Percentiles rank a stretch among this genome's conserved stretches.
These are phyloP conservation scores for Myxozyma monticola DNA, from an alignment of 805 yeast genomes.

Conservation along the genomic window DNA sequence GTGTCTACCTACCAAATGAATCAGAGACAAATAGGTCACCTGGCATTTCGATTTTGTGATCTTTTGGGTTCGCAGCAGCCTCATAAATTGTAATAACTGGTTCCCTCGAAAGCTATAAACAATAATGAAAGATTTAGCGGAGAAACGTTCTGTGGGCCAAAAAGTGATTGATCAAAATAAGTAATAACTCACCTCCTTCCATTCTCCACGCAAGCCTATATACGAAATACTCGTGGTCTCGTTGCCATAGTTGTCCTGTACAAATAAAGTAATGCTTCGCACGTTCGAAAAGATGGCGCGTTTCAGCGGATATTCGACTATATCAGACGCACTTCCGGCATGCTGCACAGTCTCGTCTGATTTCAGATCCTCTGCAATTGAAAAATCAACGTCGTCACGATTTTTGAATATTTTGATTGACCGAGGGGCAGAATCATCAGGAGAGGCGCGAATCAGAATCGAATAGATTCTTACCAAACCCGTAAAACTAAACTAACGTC, in stretches of 20 bases:
- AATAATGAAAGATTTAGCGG: not conserved
- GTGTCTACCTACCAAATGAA: no score
- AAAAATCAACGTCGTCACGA: constrained; percentile 69
- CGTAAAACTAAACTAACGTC: constrained; percentile 49
- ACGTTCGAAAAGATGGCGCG: constrained; percentile 72
- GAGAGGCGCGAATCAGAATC: constrained; percentile 64
- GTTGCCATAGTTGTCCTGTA: constrained; percentile 64
- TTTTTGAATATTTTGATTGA: constrained; percentile 73
- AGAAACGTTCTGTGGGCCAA: no score
- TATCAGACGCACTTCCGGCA: constrained; percentile 56
- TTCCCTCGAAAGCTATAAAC: constrained; percentile 49
- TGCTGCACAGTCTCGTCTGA: constrained; percentile 54
- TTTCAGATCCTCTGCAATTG: constrained; percentile 50
- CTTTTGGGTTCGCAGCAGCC: constrained; percentile 89
- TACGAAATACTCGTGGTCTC: constrained; percentile 61
- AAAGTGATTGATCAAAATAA: not conserved
- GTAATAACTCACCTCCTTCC: constrained; percentile 35
- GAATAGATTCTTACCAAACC: constrained; percentile 74
- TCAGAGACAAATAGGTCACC: constrained; percentile 19
- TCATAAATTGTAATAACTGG: constrained; percentile 82
- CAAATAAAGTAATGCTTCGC: constrained; percentile 62
- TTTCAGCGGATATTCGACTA: constrained; percentile 81
- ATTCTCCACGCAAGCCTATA: constrained; percentile 72
- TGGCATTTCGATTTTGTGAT: constrained; percentile 53
- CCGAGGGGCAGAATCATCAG: constrained; percentile 63